Conservation (phyloP, 345 rosid species). For the Aquilaria yunnanensis region DNA sequence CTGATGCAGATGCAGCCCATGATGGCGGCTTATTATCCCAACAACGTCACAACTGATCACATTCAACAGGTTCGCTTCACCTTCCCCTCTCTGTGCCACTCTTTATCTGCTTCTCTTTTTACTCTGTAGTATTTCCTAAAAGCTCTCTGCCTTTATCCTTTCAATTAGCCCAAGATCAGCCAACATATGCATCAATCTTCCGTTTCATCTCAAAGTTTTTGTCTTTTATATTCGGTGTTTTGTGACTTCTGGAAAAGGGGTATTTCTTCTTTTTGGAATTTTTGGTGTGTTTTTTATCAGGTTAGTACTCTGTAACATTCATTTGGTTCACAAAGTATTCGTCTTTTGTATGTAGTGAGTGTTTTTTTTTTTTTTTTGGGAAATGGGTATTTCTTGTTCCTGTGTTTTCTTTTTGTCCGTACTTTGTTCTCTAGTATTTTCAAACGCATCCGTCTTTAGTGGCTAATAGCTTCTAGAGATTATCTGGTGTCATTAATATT, state of each 20-base stretch:
- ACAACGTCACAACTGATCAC: conserved; percentile 99
- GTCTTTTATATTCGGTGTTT: background rate
- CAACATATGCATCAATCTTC: conserved; percentile 16
- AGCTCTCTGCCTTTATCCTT: conserved; percentile 20
- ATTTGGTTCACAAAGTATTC: no score
- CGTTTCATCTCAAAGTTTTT: background rate
- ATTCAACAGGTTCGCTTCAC: conserved; percentile 80
- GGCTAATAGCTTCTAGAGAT: no score
- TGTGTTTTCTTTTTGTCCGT: no score
- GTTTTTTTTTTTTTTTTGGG: no score
- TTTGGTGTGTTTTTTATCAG: no score
- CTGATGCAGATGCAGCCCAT: conserved; percentile 99
- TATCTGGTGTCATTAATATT: no score
- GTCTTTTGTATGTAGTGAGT: no score
- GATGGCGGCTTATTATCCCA: conserved; percentile 99
- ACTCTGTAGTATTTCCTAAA: conserved; percentile 24
- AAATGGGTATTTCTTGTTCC: conserved; percentile 9
- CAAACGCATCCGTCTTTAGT: no score
- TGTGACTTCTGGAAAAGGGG: conserved; percentile 9
- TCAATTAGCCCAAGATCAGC: conserved; percentile 21
- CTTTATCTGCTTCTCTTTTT: conserved; percentile 1
- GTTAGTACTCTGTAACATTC: no score
- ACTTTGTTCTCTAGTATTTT: no score
- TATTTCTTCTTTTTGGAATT: background rate
- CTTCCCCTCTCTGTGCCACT: background rate